phyloP scores from a whole-genome alignment of 768 basidiomycete species.

The Psilocybe azurescens region DNA sequence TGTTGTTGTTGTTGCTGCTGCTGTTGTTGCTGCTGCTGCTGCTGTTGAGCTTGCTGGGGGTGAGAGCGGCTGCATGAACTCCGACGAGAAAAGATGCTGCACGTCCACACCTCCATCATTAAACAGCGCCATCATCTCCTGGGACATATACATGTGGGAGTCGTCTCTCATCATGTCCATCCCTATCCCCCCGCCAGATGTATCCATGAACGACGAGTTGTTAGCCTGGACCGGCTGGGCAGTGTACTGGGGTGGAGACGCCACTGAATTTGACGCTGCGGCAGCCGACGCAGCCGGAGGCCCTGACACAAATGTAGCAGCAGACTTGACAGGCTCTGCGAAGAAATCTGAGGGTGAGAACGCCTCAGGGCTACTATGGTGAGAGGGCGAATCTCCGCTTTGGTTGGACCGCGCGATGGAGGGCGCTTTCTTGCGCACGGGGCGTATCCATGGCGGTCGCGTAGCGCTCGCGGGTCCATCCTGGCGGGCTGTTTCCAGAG shows the following conservation, averaged over 20 bases:
- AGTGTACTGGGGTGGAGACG: conserved; percentile 21
- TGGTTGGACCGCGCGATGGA: conserved; percentile 49
- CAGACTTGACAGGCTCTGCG: conserved; percentile 48
- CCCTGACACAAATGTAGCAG: conserved; percentile 25
- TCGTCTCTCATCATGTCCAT: conserved; percentile 56
- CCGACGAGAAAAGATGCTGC: conserved; percentile 32
- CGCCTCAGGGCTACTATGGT: conserved; percentile 66
- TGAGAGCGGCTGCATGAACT: conserved; percentile 27
- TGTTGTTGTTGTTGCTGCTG: conserved; percentile 19
- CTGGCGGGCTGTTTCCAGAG: conserved; percentile 71
- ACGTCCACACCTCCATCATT: conserved; percentile 52
- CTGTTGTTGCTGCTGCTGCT: too few relatives aligned
- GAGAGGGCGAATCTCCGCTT: conserved; percentile 49
- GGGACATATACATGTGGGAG: conserved; percentile 58
- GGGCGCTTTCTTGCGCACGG: conserved; percentile 79
- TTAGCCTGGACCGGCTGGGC: conserved; percentile 22
- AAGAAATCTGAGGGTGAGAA: conserved; percentile 73
- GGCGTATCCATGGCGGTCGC: conserved; percentile 88
- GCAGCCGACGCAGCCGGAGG: conserved; percentile 22
- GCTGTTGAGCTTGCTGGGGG: conserved; percentile 18
- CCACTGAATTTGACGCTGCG: conserved; percentile 19
- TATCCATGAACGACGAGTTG: conserved; percentile 40
- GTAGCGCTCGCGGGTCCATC: conserved; percentile 50
- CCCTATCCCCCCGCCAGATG: conserved; percentile 32
- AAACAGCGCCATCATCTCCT: conserved; percentile 68